Evolutionary conservation across 2,329 filamentous ascomycete species (phyloP).

Genomic region (Aspergillus costaricaensis): DNA sequence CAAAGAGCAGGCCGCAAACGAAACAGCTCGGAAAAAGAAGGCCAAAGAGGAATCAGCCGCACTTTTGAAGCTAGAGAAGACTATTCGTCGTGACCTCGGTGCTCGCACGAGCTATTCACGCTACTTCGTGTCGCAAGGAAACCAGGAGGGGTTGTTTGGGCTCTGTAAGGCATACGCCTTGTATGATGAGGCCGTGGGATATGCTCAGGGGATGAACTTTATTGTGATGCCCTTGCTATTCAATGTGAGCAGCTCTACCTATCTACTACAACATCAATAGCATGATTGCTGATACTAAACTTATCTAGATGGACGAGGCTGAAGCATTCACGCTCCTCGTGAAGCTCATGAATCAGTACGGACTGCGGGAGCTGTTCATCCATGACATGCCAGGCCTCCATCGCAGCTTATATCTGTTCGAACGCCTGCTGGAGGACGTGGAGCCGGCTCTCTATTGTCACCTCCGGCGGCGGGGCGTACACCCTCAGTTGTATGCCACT

Average conservation of each 20-base stretch:
- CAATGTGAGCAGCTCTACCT: constrained; percentile 62
- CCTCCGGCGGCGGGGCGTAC: constrained; percentile 81
- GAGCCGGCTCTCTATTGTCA: constrained; percentile 96
- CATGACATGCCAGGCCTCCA: constrained; percentile 97
- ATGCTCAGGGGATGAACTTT: constrained; percentile 99
- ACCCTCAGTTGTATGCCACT: constrained; percentile 90
- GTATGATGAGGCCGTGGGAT: constrained; percentile 91
- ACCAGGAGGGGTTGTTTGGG: constrained; percentile 91
- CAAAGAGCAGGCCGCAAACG: constrained; percentile 65
- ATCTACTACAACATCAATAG: background rate
- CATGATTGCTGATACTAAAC: background rate
- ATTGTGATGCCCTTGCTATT: constrained; percentile 95
- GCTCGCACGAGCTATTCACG: constrained; percentile 95
- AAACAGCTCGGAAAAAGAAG: constrained; percentile 73
- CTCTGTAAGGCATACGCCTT: constrained; percentile 97
- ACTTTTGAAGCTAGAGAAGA: constrained; percentile 83
- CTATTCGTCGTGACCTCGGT: constrained; percentile 86
- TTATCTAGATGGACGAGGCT: constrained; percentile 81
- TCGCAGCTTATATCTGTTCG: constrained; percentile 90
- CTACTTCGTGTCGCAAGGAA: constrained; percentile 83
- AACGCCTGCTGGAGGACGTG: constrained; percentile 86
- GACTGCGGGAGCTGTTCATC: constrained; percentile 86
- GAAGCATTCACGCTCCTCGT: constrained; percentile 94
- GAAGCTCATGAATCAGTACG: constrained; percentile 94
- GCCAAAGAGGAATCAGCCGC: constrained; percentile 74